phyloP scores from a whole-genome alignment of 2,329 filamentous ascomycete species.

The Alternaria burnsii region DNA sequence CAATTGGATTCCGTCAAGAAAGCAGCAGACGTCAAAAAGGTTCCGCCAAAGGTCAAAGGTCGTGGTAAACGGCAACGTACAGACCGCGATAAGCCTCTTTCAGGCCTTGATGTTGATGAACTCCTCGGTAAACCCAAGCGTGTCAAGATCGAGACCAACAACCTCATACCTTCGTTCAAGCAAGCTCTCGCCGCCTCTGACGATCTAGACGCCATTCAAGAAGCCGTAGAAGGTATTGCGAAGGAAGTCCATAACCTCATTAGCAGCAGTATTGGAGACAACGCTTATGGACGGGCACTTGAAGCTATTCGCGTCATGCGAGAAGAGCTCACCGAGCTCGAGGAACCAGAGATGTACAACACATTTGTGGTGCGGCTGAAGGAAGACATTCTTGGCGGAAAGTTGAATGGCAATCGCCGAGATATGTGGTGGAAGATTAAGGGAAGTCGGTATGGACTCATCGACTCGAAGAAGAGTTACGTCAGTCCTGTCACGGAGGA shows the following conservation, averaged over 20 bases:
- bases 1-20: constrained; percentile 70
- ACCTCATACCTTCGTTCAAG: constrained; percentile 91
- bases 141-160: constrained; percentile 69
- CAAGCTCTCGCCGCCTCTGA: constrained; percentile 72
- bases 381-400: constrained; percentile 70
- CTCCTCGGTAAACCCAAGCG: constrained; percentile 71
- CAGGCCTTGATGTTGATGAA: constrained; percentile 84
- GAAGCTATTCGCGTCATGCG: constrained; percentile 82
- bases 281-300: constrained; percentile 75
- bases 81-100: constrained; percentile 81
- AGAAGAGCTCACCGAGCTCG: constrained; percentile 76
- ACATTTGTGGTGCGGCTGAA: constrained; percentile 76
- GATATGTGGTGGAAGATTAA: constrained; percentile 85
- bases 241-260: constrained; percentile 74
- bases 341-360: constrained; percentile 81
- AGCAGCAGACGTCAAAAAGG: constrained; percentile 80
- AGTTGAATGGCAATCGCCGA: constrained; percentile 77
- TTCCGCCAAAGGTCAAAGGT: constrained; percentile 80
- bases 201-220: constrained; percentile 68
- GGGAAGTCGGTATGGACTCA: constrained; percentile 73
- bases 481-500: constrained; percentile 72
- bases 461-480: constrained; percentile 70
- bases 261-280: constrained; percentile 76
- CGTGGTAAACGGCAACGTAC: constrained; percentile 67
- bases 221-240: constrained; percentile 78